Evolutionary conservation across 768 basidiomycete species (phyloP).

Genomic region (Hysterangium stoloniferum): DNA sequence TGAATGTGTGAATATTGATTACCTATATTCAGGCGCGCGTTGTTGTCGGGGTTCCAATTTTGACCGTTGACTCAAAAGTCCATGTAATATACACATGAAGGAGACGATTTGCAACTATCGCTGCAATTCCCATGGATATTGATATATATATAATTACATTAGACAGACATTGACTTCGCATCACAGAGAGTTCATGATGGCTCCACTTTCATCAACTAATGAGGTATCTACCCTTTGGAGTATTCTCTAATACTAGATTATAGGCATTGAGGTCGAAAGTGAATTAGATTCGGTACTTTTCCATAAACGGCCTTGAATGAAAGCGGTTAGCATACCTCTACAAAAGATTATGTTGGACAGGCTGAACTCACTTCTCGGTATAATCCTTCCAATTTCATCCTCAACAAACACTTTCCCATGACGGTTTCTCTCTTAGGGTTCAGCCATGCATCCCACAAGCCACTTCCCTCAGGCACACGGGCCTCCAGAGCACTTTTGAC

Average conservation of each 20-base stretch:
- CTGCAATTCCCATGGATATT: too few relatives aligned
- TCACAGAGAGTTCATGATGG: too few relatives aligned
- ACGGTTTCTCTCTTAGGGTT: constrained; percentile 18
- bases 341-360: background rate
- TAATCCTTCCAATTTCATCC: constrained; percentile 49
- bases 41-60: background rate
- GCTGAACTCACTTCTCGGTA: constrained; percentile 42
- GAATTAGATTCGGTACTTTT: constrained; percentile 47
- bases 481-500: constrained; percentile 38
- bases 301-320: constrained; percentile 42
- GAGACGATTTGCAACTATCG: too few relatives aligned
- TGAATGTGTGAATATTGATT: background rate
- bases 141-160: too few relatives aligned
- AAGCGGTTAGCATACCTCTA: background rate
- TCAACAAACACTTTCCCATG: constrained; percentile 48
- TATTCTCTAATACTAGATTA: too few relatives aligned
- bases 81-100: too few relatives aligned
- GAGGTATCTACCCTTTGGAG: too few relatives aligned
- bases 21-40: background rate
- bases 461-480: constrained; percentile 38
- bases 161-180: too few relatives aligned
- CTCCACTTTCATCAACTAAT: too few relatives aligned
- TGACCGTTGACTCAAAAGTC: too few relatives aligned
- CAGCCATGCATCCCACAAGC: constrained; percentile 38
- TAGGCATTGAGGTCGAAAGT: constrained; percentile 30